Base-by-base conservation (phyloP, 1,284 basidiomycete genomes). In the Pyrrhoderma noxium region DNA sequence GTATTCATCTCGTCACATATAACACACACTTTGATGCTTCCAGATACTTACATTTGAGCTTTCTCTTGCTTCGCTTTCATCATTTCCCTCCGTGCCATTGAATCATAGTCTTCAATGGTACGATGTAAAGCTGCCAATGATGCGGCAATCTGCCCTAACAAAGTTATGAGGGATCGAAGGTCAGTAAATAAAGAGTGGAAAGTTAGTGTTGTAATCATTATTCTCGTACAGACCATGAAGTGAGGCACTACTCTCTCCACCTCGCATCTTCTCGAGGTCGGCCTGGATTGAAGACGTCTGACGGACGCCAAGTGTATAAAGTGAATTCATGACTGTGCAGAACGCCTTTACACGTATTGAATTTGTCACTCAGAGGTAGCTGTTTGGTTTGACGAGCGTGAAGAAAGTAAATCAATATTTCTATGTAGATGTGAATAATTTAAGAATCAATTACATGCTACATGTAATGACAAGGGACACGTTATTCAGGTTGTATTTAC, bases 291-390 rank as follows among this genome's bases (percentile, higher is more conserved):
- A 91, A 61, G 83, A 85, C 27, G 91, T 89, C 68, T 97, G 93
- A 40, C 93, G 79, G 16, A 94, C 87, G 1, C 93, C 93, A 44
- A 90, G 85, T 0, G 91, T 91, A 71, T 96, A 96, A 21, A 97
- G 75, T 27, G 92, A 93, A 70, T 96, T 94, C 93, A 96, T 94
- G n/a, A n/a, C n/a, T n/a, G n/a, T n/a, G n/a, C n/a, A n/a, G n/a
- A n/a, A n/a, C n/a, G n/a, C n/a, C n/a, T n/a, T n/a, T n/a, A n/a
- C n/a, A n/a, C n/a, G n/a, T n/a, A n/a, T n/a, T n/a, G n/a, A n/a
- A n/a, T n/a, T n/a, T n/a, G n/a, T n/a, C 13, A 31, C 27, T 31
- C 27, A 31, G 27, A 31, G 27, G 7, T 31, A n/a, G n/a, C 27
- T 31, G 27, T 31, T 31, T 31, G n/a, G n/a, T 11, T 31, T 5